phyloP scores from a whole-genome alignment of 2,329 filamentous ascomycete genomes.

The Cadophora sp. region DNA sequence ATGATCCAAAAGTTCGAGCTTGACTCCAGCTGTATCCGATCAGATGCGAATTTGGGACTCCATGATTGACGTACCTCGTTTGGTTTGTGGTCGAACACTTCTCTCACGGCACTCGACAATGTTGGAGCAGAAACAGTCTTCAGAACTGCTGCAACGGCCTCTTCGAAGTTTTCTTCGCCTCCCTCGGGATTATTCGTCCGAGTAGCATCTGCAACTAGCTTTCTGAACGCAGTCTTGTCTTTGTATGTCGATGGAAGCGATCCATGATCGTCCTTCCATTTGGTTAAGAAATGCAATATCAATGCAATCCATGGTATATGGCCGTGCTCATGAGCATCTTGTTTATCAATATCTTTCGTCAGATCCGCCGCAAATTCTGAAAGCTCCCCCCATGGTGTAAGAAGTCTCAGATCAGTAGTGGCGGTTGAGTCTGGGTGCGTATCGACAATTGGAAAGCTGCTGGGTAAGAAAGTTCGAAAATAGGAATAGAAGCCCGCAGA shows the following conservation, averaged over 20 bases:
- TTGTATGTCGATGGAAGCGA: slow-evolving; percentile 75
- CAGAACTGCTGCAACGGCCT: slow-evolving; percentile 85
- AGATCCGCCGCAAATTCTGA: slow-evolving; percentile 68
- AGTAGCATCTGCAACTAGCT: slow-evolving; percentile 69
- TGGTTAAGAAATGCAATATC: slow-evolving; percentile 79
- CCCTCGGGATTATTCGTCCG: slow-evolving; percentile 80
- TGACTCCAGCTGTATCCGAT: slow-evolving; percentile 51
- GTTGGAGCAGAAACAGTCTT: slow-evolving; percentile 79
- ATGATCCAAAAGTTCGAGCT: slow-evolving; percentile 85
- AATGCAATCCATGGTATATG: slow-evolving; percentile 89
- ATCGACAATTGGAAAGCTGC: slow-evolving; percentile 90
- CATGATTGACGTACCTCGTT: slow-evolving; percentile 52
- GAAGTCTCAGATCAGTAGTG: slow-evolving; percentile 82
- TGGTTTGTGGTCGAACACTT: slow-evolving; percentile 75
- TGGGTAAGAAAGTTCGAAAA: slow-evolving; percentile 79
- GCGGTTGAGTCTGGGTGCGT: slow-evolving; percentile 91
- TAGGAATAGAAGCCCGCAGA: slow-evolving; percentile 92
- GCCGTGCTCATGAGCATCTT: slow-evolving; percentile 84
- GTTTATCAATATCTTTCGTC: slow-evolving; percentile 70
- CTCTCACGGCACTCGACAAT: slow-evolving; percentile 71
- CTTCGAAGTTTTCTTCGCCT: slow-evolving; percentile 96
- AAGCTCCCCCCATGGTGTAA: slow-evolving; percentile 87
- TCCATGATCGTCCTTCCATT: slow-evolving; percentile 80
- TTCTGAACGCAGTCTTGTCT: slow-evolving; percentile 85
- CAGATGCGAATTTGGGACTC: not conserved